Evolutionary conservation across 768 basidiomycete genomes (phyloP), one percentile per base, ranked within the genome.

Genomic region (Xanthoconium stramineum): DNA sequence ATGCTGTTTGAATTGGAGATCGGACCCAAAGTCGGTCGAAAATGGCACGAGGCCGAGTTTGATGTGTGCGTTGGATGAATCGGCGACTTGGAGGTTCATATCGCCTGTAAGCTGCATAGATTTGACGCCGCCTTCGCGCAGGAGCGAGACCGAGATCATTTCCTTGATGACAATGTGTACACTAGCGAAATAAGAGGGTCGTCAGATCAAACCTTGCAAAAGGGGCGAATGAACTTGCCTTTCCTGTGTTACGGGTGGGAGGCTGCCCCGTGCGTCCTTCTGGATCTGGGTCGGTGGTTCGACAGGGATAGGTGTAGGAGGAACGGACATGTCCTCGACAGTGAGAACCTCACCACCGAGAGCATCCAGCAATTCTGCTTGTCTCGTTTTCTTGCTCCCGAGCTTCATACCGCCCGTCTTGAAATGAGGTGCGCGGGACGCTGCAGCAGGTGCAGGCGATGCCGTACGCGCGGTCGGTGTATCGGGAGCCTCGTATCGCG

Each of bases 371-470:
- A 97, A 71, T 59, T 96, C 95, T 6, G 89, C 86, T 67, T 96
- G 91, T 65, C 88, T 90, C 30, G 86, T 87, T 75, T 91, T 95
- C 75, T 96, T 98, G 65, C 83, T 82, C 35, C 96, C 95, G 15
- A 99, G 82, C 65, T 98, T 98, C 96, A 99, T 98, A 28, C 96
- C 96, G 11, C 85, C 81, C 42, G 89, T 84, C 76, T 96, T 97
- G 85, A 98, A 99, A 6, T 90, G 83, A 13, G 93, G 89, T 2
- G 82, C 66, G 40, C 86, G 84, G n/a, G 82, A 62, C 0, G 78
- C 65, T 3, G 82, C 75, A 5, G 78, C 73, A 5, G 80, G 79
- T 3, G 63, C 66, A 36, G 75, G 68, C 0, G 79, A 70, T 0
- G 81, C 78, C 3, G 74, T 74, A 62, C 75, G 71, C 61, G 76